Percentiles rank a stretch among this genome's conserved stretches.
These are phyloP conservation scores for Nannizziopsis barbatae DNA, from an alignment of 2,329 filamentous ascomycete species.

Conservation along the genomic window DNA sequence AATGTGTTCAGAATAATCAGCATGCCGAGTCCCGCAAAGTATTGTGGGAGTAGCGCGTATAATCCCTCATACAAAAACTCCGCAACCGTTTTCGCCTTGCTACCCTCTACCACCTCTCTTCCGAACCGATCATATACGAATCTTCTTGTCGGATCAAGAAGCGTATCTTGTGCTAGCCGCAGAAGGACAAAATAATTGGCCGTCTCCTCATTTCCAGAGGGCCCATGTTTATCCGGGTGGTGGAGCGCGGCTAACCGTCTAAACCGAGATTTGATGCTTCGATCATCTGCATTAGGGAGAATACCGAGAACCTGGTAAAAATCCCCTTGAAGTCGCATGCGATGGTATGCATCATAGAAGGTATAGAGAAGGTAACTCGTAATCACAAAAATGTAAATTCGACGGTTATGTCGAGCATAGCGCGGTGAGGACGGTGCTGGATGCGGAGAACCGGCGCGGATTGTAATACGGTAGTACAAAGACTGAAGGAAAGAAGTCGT, in stretches of 20 bases:
- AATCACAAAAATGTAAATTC: constrained; percentile 75
- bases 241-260: constrained; percentile 56
- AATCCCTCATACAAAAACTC: constrained; percentile 64
- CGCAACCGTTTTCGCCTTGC: constrained; percentile 44
- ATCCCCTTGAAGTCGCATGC: constrained; percentile 57
- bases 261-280: constrained; percentile 72
- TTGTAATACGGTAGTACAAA: constrained; percentile 76
- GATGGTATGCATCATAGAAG: constrained; percentile 80
- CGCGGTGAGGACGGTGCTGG: constrained; percentile 53
- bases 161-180: constrained; percentile 70
- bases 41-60: constrained; percentile 32
- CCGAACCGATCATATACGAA: constrained; percentile 90
- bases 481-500: constrained; percentile 66
- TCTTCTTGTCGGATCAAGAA: constrained; percentile 62
- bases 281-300: constrained; percentile 56
- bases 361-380: constrained; percentile 79
- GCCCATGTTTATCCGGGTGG: constrained; percentile 71
- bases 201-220: constrained; percentile 19
- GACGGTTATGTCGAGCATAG: constrained; percentile 62
- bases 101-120: constrained; percentile 56
- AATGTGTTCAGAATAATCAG: constrained; percentile 31
- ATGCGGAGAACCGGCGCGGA: constrained; percentile 80
- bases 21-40: constrained; percentile 28
- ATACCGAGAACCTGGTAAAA: constrained; percentile 73
- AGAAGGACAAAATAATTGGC: constrained; percentile 62